These are phyloP conservation scores for Dispira parvispora DNA, from an alignment of 192 early-diverging fungal species.

Conservation along the genomic window DNA sequence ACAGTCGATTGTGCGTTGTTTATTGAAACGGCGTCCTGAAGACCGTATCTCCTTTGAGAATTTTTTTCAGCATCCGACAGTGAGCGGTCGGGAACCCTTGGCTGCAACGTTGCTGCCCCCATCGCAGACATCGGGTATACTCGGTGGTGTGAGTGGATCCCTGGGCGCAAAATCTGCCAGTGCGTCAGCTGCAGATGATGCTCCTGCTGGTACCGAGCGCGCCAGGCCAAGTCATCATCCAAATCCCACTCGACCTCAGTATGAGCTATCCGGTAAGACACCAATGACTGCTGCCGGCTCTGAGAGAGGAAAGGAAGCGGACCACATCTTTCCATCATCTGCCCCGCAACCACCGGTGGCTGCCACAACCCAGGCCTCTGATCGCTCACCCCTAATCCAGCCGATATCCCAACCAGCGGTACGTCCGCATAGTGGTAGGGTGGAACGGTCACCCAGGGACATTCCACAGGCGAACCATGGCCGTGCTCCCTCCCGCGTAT, in stretches of 20 bases:
- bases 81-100: slow-evolving; percentile 17
- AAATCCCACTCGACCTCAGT: no score
- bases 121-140: background rate
- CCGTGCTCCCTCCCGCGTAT: background rate
- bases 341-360: slow-evolving; percentile 8
- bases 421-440: background rate
- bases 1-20: slow-evolving; percentile 62
- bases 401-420: background rate
- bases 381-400: background rate
- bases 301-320: background rate
- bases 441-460: no score
- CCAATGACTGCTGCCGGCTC: background rate
- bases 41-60: slow-evolving; percentile 89
- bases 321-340: slow-evolving; percentile 8
- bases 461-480: no score
- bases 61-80: slow-evolving; percentile 75
- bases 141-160: background rate
- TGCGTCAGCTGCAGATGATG: background rate
- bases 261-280: no score
- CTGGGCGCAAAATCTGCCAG: slow-evolving; percentile 12
- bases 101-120: slow-evolving; percentile 11
- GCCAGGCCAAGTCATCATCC: no score
- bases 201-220: background rate
- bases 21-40: slow-evolving; percentile 70
- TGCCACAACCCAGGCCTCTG: background rate